A percentile compares a stretch with the other conserved stretches of the same genome.
Conservation (phyloP, 208 protist genomes). For the Acanthamoeba triangularis region DNA sequence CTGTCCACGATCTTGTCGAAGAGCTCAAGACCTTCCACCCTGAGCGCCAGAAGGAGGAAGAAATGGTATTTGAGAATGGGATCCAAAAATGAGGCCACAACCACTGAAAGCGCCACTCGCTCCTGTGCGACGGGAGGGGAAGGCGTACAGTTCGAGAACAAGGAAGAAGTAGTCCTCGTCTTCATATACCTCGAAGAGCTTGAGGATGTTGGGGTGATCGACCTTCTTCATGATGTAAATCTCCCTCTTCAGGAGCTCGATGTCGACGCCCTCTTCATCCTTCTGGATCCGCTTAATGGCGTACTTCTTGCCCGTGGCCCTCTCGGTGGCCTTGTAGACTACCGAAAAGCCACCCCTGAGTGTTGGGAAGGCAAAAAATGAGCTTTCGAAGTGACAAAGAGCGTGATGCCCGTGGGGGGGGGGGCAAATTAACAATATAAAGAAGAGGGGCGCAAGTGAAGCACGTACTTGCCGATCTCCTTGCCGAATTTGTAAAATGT, state of each 20-base stretch:
- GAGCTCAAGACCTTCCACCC: slow-evolving; percentile 91
- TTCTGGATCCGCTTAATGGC: slow-evolving; percentile 74
- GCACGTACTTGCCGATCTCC: slow-evolving; percentile 74
- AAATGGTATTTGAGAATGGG: not conserved
- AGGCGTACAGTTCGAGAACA: slow-evolving; percentile 76
- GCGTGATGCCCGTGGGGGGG: not conserved
- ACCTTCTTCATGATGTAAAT: slow-evolving; percentile 79
- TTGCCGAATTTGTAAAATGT: slow-evolving; percentile 70
- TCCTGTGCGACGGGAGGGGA: not conserved
- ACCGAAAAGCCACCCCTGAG: slow-evolving; percentile 70
- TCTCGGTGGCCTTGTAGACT: slow-evolving; percentile 70
- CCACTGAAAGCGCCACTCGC: too few relatives aligned
- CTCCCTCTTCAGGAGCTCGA: slow-evolving; percentile 73
- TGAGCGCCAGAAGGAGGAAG: slow-evolving; percentile 4
- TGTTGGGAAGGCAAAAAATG: not conserved
- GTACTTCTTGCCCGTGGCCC: slow-evolving; percentile 63
- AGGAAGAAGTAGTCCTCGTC: slow-evolving; percentile 71
- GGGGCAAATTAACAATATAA: not conserved
- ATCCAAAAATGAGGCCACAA: not conserved
- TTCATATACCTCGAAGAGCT: slow-evolving; percentile 75
- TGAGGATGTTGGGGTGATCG: slow-evolving; percentile 76
- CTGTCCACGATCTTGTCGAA: slow-evolving; percentile 93
- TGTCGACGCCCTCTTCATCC: slow-evolving; percentile 71
- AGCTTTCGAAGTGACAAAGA: not conserved
- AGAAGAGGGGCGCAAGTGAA: not conserved